phyloP scores from a whole-genome alignment of 306 rosid genomes.

The Inga oerstediana region DNA sequence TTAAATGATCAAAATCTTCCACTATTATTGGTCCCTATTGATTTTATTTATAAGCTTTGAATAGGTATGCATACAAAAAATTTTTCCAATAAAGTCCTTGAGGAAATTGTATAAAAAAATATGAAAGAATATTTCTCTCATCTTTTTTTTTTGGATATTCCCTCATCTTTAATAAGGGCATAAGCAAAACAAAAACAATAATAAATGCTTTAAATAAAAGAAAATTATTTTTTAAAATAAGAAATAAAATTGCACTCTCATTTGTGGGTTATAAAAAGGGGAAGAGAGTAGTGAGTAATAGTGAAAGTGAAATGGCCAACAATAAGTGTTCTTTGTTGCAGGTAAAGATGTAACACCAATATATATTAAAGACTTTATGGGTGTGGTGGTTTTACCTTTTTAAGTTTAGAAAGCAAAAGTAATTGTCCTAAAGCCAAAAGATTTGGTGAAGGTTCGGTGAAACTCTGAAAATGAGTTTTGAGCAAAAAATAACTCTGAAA shows the following conservation, averaged over 20 bases:
- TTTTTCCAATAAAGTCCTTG: no score
- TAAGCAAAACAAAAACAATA: not conserved
- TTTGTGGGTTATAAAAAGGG: not conserved
- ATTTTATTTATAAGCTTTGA: no score
- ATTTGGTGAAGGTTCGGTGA: slow-evolving; percentile 1
- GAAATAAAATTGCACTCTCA: not conserved
- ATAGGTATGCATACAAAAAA: no score
- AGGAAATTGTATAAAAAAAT: no score
- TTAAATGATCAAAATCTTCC: no score
- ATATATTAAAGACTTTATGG: not conserved
- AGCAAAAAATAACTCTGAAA: not conserved
- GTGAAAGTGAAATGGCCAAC: not conserved
- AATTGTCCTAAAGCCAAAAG: not conserved
- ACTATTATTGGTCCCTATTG: no score
- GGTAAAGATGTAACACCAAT: not conserved
- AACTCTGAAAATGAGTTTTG: not conserved
- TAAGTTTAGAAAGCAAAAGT: not conserved
- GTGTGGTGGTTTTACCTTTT: not conserved
- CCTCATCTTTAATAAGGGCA: not conserved
- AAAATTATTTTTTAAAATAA: no score
- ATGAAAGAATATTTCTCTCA: no score
- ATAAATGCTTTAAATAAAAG: no score
- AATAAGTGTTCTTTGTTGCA: not conserved
- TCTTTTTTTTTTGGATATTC: no score
- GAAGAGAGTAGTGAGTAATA: not conserved